A percentile compares a stretch with the other conserved stretches of the same genome.
Evolutionary conservation across 139 green algal genomes (phyloP).

Genomic region (Chara braunii): DNA sequence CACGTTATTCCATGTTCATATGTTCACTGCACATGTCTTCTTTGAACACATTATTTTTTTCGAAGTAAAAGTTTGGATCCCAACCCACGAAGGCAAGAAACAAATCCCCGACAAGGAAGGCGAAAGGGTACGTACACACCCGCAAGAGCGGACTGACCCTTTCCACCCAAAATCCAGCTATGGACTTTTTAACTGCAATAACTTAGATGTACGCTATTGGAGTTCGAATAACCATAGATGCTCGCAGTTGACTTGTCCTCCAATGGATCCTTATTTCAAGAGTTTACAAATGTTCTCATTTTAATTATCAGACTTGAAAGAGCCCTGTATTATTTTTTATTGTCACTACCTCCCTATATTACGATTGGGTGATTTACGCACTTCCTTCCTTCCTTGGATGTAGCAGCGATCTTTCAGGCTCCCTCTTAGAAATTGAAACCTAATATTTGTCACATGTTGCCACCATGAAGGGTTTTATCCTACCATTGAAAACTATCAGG

Average conservation of each 20-base stretch:
- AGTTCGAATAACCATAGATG: slow-evolving; percentile 32
- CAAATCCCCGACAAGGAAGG: slow-evolving; percentile 75
- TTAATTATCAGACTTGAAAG: slow-evolving; percentile 25
- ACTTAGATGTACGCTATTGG: slow-evolving; percentile 81
- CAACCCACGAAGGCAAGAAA: slow-evolving; percentile 77
- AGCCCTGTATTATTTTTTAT: slow-evolving; percentile 53
- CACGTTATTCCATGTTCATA: slow-evolving; percentile 98
- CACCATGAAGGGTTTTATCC: slow-evolving; percentile 73
- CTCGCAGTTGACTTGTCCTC: slow-evolving; percentile 15
- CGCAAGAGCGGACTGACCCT: slow-evolving; percentile 66
- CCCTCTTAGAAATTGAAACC: too few species aligned
- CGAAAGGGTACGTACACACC: slow-evolving; percentile 68
- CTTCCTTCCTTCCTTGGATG: slow-evolving; percentile 2
- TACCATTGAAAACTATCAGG: slow-evolving; percentile 74
- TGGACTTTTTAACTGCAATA: slow-evolving; percentile 65
- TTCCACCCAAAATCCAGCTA: slow-evolving; percentile 67
- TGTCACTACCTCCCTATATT: slow-evolving; percentile 51
- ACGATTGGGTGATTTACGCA: slow-evolving; percentile 12
- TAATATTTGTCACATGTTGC: slow-evolving; percentile 56
- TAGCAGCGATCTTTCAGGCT: background rate
- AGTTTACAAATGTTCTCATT: slow-evolving; percentile 4
- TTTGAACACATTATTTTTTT: slow-evolving; percentile 99
- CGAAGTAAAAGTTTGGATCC: slow-evolving; percentile 86
- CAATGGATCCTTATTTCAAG: slow-evolving; percentile 7
- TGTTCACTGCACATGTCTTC: slow-evolving; percentile 89